Base-by-base conservation (phyloP, 2,329 filamentous ascomycete genomes). In the Aplosporella prunicola region DNA sequence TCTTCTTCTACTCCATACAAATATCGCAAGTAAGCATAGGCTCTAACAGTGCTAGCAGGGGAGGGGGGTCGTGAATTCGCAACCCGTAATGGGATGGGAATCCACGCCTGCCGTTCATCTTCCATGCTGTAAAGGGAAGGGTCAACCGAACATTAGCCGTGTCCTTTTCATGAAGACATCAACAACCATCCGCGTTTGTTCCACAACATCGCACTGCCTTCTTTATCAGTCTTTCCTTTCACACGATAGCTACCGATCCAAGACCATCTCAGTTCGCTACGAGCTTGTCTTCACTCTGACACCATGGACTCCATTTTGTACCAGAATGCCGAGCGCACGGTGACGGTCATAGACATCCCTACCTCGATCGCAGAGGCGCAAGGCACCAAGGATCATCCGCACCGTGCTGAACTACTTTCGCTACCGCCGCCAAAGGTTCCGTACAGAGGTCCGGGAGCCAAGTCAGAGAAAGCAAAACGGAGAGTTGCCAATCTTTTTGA, bases 361-460 rank as follows among this genome's bases (percentile, higher is more conserved):
- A 63, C 67, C 13, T 83, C 82, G 2, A 72, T 87, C 25, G 77
- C 82, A 46, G 66, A 74, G 42, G 75, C 74, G 13, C 82, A 87
- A 57, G 66, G 68, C 22, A 60, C 62, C 9, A 52, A 60, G 5
- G 58, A 57, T 20, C 48, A 63, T 22, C 42, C 47, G 15, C 55
- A 60, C 55, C 40, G 49, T 50, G 44, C 67, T 64, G 40, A 59
- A 56, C 49, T 64, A 50, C 42, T 67, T 16, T 77, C 74, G 6
- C 62, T 55, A 10, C 14, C 46, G 7, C 64, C 74, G 1, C 44
- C 67, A 3, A 42, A 62, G 27, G 41, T 46, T 9, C 72, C 75
- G 2, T 76, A 69, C 45, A 29, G 27, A 14, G 3, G 10, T 7
- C 5, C 14, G 11, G 32, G 9, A 6, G 13, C 28, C 8, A 24